Evolutionary conservation across 805 yeast genomes (phyloP), one percentile per base, ranked within the genome.

Genomic region (Isabelozyma heimii): DNA sequence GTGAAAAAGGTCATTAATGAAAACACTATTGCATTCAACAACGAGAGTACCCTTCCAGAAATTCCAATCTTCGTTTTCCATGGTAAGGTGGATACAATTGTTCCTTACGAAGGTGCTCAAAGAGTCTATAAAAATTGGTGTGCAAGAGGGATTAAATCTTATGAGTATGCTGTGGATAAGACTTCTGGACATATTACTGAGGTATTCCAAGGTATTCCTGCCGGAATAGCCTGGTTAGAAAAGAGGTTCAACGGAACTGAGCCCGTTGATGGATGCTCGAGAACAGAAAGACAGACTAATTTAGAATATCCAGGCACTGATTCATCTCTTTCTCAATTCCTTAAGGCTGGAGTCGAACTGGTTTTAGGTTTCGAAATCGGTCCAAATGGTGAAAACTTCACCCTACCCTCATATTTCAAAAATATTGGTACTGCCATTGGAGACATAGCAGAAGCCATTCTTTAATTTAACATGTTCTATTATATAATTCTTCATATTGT

Each of bases 51-150:
- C 13, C 48, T 52, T 12, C 67, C 67, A 3, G 54, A 57, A 37
- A 56, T 63, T 17, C 70, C 67, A 1, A 30, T 64, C 8, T 64
- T 60, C 42, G 50, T 61, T 1, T 62, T 52, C 44, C 67, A 64
- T 35, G 66, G 63, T 2, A 28, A 38, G 7, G 45, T 50, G 5
- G 69, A 65, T 45, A 55, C 53, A 17, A 51, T 64, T 9, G 57
- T 65, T 20, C 69, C 68, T 7, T 13, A 8, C 9, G n/a, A 13
- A 14, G 39, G 44, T 47, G 53, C 62, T 3, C 51, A 60, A 15
- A 46, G 55, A 40, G 51, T 56, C 2, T 69, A 60, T 43, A 12
- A 61, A 4, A 53, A 55, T 24, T 65, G 60, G 56, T 65, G 70
- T 46, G 56, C 52, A 5, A 47, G 58, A 53, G 67, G 67, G 3